Conservation (phyloP, 2,329 filamentous ascomycete species). For the Cercospora sojina region DNA sequence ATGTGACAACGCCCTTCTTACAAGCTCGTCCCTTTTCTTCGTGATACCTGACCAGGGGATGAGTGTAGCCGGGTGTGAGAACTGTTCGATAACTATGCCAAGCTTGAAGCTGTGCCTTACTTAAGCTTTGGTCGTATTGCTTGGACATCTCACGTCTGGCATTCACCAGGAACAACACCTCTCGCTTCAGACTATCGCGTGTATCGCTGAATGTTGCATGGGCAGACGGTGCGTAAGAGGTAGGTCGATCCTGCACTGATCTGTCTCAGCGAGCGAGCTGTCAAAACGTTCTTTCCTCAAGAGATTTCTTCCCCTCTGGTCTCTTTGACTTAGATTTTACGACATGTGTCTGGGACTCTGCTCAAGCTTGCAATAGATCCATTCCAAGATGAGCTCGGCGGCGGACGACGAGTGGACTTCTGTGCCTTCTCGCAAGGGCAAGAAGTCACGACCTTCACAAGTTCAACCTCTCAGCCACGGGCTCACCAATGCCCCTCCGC, state of each 20-base stretch:
- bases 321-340: background rate
- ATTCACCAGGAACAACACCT: background rate
- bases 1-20: background rate
- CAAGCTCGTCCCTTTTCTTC: background rate
- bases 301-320: background rate
- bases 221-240: background rate
- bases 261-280: background rate
- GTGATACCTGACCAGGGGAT: background rate
- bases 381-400: background rate
- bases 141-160: background rate
- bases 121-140: background rate
- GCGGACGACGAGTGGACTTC: conserved; percentile 20
- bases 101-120: background rate
- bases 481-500: background rate
- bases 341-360: background rate
- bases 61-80: background rate
- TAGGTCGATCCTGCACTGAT: background rate
- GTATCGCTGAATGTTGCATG: background rate
- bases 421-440: conserved; percentile 11
- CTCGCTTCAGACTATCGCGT: background rate
- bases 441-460: background rate
- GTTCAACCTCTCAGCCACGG: background rate
- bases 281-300: background rate
- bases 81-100: background rate
- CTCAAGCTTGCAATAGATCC: background rate